Evolutionary conservation across 331 rosid genomes (phyloP), one percentile per base, ranked within the genome.

Genomic region (Acacia pycnantha): DNA sequence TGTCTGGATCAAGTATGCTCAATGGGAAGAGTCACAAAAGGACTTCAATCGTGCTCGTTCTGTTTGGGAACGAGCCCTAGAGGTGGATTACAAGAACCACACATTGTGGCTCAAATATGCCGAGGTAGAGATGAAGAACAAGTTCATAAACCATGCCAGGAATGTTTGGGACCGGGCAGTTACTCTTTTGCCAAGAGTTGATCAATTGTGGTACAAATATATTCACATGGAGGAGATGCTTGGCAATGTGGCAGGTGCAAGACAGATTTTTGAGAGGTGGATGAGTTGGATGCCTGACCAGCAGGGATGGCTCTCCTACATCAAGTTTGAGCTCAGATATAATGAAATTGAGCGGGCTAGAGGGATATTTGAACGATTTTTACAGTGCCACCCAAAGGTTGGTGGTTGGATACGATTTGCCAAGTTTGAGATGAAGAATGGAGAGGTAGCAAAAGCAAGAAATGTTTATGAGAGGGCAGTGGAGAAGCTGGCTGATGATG

Each of bases 151-250:
- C 75, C 98, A 90, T 79, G 98, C 98, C 0, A 77, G 98, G 82
- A 95, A 95, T 22, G 93, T 93, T 11, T 92, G 98, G 98, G 97
- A 95, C 81, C 90, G 98, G 0, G 98, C 98, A 0, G 98, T 95
- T 4, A 78, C 95, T 0, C 97, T 91, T 21, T 84, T 95, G 70
- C 98, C 98, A 0, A 84, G 97, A 58, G 93, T 95, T 11, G 97
- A 95, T 74, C 98, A 93, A 84, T 68, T 95, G 8, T 93, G 98
- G 98, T 92, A 93, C 77, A 95, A 95, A 88, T 95, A 95, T 71
- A 92, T 95, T 37, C 99, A 93, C 85, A 95, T 93, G 98, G 98
- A 95, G 84, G 97, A 95, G 89, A 86, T 91, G 86, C 87, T 93
- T 4, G 96, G 96, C 43, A 93, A 93, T 73, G 94, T 93, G 3